These are phyloP conservation scores for Eragrostis tef DNA, from an alignment of 202 grass and related monocot genomes.

Conservation along the genomic window DNA sequence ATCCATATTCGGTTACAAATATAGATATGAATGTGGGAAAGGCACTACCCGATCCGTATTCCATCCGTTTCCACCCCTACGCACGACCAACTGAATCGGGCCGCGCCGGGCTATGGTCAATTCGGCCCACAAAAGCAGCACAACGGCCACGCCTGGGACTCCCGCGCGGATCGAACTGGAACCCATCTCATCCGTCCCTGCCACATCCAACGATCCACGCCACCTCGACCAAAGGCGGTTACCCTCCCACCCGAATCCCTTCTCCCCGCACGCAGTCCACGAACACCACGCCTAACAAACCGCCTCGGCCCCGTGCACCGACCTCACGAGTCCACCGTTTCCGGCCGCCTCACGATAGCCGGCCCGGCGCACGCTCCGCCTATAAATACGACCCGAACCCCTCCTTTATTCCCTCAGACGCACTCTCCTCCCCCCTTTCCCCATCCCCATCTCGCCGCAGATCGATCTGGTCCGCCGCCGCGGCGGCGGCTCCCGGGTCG, in stretches of 20 bases:
- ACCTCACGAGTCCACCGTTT: background rate
- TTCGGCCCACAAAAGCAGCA: no score
- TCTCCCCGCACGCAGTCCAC: background rate
- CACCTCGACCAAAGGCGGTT: background rate
- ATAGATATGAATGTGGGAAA: no score
- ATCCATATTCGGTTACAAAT: no score
- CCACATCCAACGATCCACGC: constrained; percentile 1
- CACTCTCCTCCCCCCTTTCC: background rate
- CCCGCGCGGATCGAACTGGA: background rate
- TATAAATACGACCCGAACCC: constrained; percentile 61
- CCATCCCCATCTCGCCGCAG: background rate
- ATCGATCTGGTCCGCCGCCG: constrained; percentile 21
- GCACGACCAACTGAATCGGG: no score
- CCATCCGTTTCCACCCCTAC: no score
- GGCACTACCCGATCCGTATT: no score
- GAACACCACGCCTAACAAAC: no score
- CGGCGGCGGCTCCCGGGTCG: background rate
- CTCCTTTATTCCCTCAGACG: background rate
- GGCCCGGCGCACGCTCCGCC: constrained; percentile 11
- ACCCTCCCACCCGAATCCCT: background rate
- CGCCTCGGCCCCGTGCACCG: background rate
- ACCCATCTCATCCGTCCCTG: background rate
- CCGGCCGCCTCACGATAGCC: constrained; percentile 23
- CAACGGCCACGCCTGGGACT: no score
- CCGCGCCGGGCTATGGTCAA: no score